Percentiles rank a stretch among this genome's conserved stretches.
phyloP scores from a whole-genome alignment of 345 rosid species.

The Pugionium cornutum region DNA sequence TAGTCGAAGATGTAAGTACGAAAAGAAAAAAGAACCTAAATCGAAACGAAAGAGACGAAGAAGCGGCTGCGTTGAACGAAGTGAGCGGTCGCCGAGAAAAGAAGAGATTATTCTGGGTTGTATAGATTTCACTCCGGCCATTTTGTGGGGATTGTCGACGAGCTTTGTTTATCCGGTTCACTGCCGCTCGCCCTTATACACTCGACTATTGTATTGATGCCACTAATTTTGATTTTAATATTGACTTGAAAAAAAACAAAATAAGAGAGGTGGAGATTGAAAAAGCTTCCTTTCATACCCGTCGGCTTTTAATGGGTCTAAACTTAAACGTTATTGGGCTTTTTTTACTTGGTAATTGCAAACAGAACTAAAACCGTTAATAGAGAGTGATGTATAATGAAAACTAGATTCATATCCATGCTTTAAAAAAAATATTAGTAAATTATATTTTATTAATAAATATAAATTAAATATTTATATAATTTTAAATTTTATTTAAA shows the following conservation, averaged over 20 bases:
- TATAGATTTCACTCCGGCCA: constrained; percentile 61
- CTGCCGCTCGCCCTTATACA: neutral
- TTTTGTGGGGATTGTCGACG: constrained; percentile 33
- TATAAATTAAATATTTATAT: too few species aligned
- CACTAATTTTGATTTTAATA: neutral
- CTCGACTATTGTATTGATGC: neutral
- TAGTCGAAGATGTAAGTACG: neutral
- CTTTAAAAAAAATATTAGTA: too few species aligned
- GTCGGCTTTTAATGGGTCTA: constrained; percentile 20
- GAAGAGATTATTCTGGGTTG: constrained; percentile 66
- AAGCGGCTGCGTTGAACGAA: constrained; percentile 55
- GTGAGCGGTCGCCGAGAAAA: constrained; percentile 50
- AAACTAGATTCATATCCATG: too few species aligned
- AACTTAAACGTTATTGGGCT: neutral
- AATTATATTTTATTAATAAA: too few species aligned
- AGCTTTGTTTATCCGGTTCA: constrained; percentile 35
- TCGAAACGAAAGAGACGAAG: constrained; percentile 46
- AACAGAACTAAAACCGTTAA: too few species aligned
- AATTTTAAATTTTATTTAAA: too few species aligned
- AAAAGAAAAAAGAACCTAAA: constrained; percentile 45
- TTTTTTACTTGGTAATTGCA: too few species aligned
- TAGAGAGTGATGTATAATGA: too few species aligned
- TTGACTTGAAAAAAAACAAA: too few species aligned
- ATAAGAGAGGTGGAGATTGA: neutral
- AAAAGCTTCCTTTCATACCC: neutral